Conservation (phyloP, 1,284 basidiomycete genomes). For the Sanghuangporus sanghuang region DNA sequence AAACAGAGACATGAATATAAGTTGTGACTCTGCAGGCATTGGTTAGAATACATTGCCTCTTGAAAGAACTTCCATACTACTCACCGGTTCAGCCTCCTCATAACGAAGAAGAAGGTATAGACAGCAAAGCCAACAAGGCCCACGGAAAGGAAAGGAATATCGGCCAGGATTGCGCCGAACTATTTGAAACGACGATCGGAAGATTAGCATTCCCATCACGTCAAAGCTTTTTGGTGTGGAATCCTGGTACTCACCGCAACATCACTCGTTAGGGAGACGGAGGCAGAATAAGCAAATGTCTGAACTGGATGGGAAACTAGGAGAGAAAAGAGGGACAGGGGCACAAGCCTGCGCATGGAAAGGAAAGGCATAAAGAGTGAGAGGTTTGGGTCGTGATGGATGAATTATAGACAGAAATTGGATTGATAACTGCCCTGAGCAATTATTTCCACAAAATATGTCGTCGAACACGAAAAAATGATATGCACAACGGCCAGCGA, state of each 20-base stretch:
- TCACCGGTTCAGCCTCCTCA: constrained; percentile 53
- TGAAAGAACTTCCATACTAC: neutral
- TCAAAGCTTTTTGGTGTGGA: neutral
- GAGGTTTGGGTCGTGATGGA: neutral
- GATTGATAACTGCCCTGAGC: neutral
- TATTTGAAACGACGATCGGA: constrained; percentile 25
- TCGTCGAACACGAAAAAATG: constrained; percentile 3
- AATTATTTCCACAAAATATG: neutral
- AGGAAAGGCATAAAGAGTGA: constrained; percentile 7
- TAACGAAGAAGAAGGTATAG: constrained; percentile 53
- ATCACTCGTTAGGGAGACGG: constrained; percentile 16
- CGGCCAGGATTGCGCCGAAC: constrained; percentile 56
- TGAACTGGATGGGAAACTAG: constrained; percentile 1
- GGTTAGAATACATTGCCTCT: constrained; percentile 3
- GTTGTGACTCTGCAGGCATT: constrained; percentile 37
- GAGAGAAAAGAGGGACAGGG: neutral
- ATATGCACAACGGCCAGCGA: constrained; percentile 4
- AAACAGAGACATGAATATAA: constrained; percentile 51
- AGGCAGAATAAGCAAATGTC: neutral
- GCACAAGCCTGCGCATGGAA: neutral
- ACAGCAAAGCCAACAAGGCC: constrained; percentile 64
- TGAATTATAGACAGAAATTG: neutral
- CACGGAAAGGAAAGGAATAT: constrained; percentile 63
- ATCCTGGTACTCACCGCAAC: constrained; percentile 15
- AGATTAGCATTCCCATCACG: constrained; percentile 2